phyloP scores from a whole-genome alignment of 2,329 filamentous ascomycete genomes.

The Pseudophaeomoniella oleicola region DNA sequence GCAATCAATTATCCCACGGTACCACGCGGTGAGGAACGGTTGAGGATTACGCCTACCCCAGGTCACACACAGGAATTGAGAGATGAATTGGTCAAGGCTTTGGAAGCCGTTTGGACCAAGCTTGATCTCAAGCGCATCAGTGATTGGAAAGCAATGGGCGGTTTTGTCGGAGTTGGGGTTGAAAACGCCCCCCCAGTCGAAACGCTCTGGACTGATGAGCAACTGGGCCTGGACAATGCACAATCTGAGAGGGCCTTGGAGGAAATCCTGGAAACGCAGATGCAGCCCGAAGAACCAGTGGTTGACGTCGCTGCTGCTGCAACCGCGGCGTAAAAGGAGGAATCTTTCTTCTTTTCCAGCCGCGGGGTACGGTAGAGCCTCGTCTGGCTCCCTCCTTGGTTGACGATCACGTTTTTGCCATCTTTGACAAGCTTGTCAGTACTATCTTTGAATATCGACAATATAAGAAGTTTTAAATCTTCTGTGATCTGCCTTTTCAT shows the following conservation, averaged over 20 bases:
- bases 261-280: constrained; percentile 31
- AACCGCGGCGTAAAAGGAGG: constrained; percentile 5
- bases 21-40: constrained; percentile 89
- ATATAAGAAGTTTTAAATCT: neutral
- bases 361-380: neutral
- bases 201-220: constrained; percentile 84
- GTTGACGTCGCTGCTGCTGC: constrained; percentile 4
- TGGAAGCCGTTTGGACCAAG: constrained; percentile 79
- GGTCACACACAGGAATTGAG: constrained; percentile 77
- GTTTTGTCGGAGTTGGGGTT: constrained; percentile 87
- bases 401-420: too few relatives aligned
- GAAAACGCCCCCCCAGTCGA: constrained; percentile 42
- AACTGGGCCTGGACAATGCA: constrained; percentile 55
- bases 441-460: neutral
- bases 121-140: constrained; percentile 84
- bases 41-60: constrained; percentile 90
- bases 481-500: too few relatives aligned
- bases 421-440: neutral
- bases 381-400: neutral
- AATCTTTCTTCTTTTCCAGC: neutral
- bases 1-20: constrained; percentile 99
- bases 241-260: constrained; percentile 46
- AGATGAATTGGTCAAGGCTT: constrained; percentile 67
- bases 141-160: constrained; percentile 80
- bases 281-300: constrained; percentile 12